Evolutionary conservation across 1,139 yeast species (phyloP), one percentile per base, ranked within the genome.

Genomic region (Wickerhamomyces sp.): DNA sequence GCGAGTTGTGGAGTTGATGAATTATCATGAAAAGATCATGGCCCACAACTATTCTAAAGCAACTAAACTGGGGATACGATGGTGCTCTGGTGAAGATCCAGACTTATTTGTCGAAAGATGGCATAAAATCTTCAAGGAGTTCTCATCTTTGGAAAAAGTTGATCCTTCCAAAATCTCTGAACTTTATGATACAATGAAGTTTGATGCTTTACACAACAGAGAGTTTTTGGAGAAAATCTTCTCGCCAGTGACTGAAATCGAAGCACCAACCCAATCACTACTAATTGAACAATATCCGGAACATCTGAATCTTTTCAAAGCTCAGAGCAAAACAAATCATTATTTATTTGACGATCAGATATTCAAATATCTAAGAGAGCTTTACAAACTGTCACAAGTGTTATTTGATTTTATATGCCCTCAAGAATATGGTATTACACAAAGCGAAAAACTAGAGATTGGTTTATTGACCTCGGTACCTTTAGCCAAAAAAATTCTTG

Each of bases 21-120:
- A 83, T 60, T 90, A 85, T 61, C 97, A 92, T 58, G 81, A 81
- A 40, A 76, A 75, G 52, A 80, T 94, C 35, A 81, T 94, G 92
- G 83, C 82, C 40, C 76, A 82, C 62, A 92, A 92, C 58, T 90
- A 83, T 52, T 74, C 72, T 33, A 69, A 77, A 41, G 77, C 78
- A 48, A 68, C 72, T 31, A 64, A 67, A 7, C 79, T 89, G 64
- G 97, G 90, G 60, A 63, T 72, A 13, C 72, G 78, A 40, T 94
- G 99, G 99, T 94, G 99, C 60, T 90, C 97, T 64, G 94, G 89
- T 21, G 99, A 94, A 61, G 97, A 92, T 59, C 92, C 98, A 2
- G 67, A 74, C 45, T 65, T 94, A 46, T 92, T 94, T 64, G 81
- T 80, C 49, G 99, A 94, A 65, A 76, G 99, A 58, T 94, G 99